Base-by-base conservation (phyloP, 805 yeast genomes). In the Candida boidinii region DNA sequence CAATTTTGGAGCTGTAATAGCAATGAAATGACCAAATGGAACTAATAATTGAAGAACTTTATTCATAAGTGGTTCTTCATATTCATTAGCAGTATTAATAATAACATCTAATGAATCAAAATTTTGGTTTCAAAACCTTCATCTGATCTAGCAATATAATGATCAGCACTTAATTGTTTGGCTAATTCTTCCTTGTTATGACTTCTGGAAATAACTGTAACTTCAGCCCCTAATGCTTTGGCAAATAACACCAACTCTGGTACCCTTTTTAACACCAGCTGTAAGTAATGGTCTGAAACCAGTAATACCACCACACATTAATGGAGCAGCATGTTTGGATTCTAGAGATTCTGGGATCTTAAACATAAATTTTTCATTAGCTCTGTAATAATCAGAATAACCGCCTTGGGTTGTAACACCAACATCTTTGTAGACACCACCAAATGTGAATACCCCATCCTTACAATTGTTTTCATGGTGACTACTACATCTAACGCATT, bases 181-280 rank as follows among this genome's bases (percentile, higher is more conserved):
- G 79, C 70, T 37, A 70, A 66, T 28, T 59, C 68, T 45, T 60
- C 67, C 56, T 74, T 74, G 27, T 66, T 44, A 12, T 53, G 46
- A 14, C 65, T 53, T 54, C 80, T 61, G 13, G 79, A 73, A 45
- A 74, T 62, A 4, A 76, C 79, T 31, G 66, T 61, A 19, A 74
- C 79, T 39, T 72, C 66, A 20, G 78, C 76, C 33, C 79, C 80
- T 48, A 75, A 49, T 6, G 79, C 79, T 41, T 70, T 66, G 25
- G 79, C 76, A 38, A 74, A 66, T 46, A 39, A 74, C 59, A 43
- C 75, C 79, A 30, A 72, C 72, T 32, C 57, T 63, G 39, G 61
- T 62, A 32, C 73, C 74, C 30, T 66, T 64, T 35, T 68, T 72
- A 45, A 59, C 62, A 23, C 65, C 67, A n/a, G 51, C 43, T 5